Evolutionary conservation across 176 grass and related monocot genomes (phyloP).

Genomic region (Metroxylon sagu): DNA sequence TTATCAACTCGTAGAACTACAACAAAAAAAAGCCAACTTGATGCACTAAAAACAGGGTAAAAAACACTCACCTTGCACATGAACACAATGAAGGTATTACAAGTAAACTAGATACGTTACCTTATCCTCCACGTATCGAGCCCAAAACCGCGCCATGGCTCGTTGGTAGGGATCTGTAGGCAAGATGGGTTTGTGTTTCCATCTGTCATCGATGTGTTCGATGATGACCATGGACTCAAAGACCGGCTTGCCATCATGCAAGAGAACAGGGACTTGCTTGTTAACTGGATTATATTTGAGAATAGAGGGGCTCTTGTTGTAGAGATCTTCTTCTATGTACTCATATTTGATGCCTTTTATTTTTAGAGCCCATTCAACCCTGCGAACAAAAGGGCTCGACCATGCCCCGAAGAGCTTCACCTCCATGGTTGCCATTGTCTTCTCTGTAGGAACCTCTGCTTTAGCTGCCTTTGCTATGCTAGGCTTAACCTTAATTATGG

Average conservation of each 20-base stretch:
- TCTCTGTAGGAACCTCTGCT: too few species aligned
- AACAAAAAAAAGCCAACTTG: too few species aligned
- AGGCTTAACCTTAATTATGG: too few species aligned
- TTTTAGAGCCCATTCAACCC: slow-evolving; percentile 2
- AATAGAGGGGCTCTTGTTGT: not conserved
- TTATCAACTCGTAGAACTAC: too few species aligned
- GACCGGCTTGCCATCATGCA: not conserved
- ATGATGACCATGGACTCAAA: slow-evolving; percentile 4
- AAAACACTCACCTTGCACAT: too few species aligned
- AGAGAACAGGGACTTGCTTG: slow-evolving; percentile 5
- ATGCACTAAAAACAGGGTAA: too few species aligned
- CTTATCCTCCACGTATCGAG: not conserved
- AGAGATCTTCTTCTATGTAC: slow-evolving; percentile 9
- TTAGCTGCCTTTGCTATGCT: too few species aligned
- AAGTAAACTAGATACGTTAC: too few species aligned
- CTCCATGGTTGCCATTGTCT: not conserved
- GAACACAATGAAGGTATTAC: too few species aligned
- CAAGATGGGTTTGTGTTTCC: not conserved
- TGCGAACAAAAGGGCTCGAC: not conserved
- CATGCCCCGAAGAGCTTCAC: slow-evolving; percentile 3
- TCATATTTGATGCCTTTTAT: slow-evolving; percentile 3
- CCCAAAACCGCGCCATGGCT: slow-evolving; percentile 9
- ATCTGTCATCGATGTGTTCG: slow-evolving; percentile 8
- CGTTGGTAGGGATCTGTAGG: not conserved
- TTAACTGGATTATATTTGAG: slow-evolving; percentile 3